Evolutionary conservation across 2,329 filamentous ascomycete genomes (phyloP), one percentile per base, ranked within the genome.

Genomic region (Thelonectria discophora): DNA sequence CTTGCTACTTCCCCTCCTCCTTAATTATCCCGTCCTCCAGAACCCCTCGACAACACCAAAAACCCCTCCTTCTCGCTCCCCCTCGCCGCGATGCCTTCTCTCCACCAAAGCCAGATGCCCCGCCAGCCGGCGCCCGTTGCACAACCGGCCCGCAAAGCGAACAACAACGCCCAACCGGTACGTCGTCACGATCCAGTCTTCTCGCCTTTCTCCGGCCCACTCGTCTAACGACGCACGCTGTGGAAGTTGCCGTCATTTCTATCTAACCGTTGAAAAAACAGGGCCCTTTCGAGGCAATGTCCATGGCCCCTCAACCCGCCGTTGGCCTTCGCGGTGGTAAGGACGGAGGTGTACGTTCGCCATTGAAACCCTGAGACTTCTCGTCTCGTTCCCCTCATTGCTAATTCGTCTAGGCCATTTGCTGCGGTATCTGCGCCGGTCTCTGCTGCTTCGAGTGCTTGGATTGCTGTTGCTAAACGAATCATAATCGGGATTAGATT

Each of bases 391-490:
- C 32, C 18, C 18, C 20, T 12, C 24, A 7, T 21, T 11, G 18
- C 46, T 39, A 39, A 49, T 18, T 3, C 18, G 6, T 48, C 9
- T 45, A 79, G 77, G 77, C 77, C 13, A 66, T 79, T 49, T 79
- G 77, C 71, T 79, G 77, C 57, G 77, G 77, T 27, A 69, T 79
- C 52, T 79, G 77, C 58, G 76, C 77, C 6, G 77, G 77, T 20
- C 70, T 79, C 4, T 77, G 75, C 65, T 79, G 77, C 66, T 79
- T 78, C 57, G 76, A 79, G 66, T 78, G 74, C 45, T 54, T 73
- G 21, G 72, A 74, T 56, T 73, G 72, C 60, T 74, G 71, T 54
- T 74, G 72, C 58, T 73, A 74, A 69, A 13, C 21, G 21, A 27
- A 47, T 20, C 5, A 3, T 3, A 12, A 9, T 3, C 3, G 17